phyloP scores from a whole-genome alignment of 2,329 filamentous ascomycete species.

The Penicillium sp. region DNA sequence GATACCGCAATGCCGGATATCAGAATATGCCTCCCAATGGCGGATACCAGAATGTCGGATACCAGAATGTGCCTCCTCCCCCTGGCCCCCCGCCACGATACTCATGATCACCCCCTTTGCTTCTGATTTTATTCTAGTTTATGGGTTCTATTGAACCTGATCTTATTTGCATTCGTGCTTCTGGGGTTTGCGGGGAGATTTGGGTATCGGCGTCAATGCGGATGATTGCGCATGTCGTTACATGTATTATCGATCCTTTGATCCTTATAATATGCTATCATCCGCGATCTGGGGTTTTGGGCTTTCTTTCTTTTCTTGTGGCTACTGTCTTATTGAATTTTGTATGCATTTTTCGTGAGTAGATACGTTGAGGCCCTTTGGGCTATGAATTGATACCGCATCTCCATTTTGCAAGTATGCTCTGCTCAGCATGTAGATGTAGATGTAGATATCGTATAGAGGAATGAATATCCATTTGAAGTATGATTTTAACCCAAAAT shows the following conservation, averaged over 20 bases:
- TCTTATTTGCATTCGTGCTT: background rate
- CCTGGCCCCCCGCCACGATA: slow-evolving; percentile 23
- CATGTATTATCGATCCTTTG: background rate
- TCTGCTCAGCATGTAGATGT: background rate
- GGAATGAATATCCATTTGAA: slow-evolving; percentile 1
- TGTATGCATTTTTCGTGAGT: background rate
- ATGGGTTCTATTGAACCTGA: background rate
- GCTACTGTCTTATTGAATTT: background rate
- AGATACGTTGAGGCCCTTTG: background rate
- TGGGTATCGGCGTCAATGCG: slow-evolving; percentile 4
- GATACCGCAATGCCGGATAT: slow-evolving; percentile 24
- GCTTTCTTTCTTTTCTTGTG: background rate
- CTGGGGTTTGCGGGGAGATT: background rate
- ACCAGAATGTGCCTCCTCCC: slow-evolving; percentile 29
- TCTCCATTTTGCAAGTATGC: background rate
- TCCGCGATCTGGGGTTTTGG: background rate
- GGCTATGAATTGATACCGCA: background rate
- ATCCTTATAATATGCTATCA: background rate
- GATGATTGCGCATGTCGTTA: background rate
- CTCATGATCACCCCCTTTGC: slow-evolving; percentile 20
- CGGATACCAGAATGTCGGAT: slow-evolving; percentile 31
- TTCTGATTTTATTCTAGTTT: slow-evolving; percentile 9
- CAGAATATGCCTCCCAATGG: slow-evolving; percentile 26
- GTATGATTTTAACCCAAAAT: background rate
- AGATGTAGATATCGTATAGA: background rate